Evolutionary conservation across 148 eudicot species (phyloP).

Genomic region (Amaranthus cruentus): DNA sequence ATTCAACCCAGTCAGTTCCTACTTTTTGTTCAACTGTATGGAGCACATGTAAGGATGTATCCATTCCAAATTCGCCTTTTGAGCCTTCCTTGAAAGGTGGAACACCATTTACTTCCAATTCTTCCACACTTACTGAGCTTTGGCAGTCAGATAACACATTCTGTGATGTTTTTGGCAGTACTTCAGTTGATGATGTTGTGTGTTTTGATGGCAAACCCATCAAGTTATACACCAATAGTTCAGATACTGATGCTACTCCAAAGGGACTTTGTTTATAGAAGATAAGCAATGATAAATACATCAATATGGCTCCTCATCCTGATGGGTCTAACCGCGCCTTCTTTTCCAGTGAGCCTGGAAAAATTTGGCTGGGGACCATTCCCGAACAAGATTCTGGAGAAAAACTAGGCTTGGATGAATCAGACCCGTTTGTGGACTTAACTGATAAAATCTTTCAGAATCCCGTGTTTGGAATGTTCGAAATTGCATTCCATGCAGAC

Average conservation of each 20-base stretch:
- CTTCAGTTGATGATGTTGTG: constrained; percentile 30
- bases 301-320: constrained; percentile 86
- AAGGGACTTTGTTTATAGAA: constrained; percentile 88
- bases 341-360: constrained; percentile 73
- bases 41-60: constrained; percentile 51
- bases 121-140: constrained; percentile 52
- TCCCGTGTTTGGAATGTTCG: constrained; percentile 79
- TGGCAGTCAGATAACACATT: constrained; percentile 81
- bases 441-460: constrained; percentile 74
- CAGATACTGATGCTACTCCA: constrained; percentile 37
- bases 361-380: constrained; percentile 67
- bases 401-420: constrained; percentile 53
- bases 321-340: constrained; percentile 85
- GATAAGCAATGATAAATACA: constrained; percentile 46
- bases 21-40: constrained; percentile 69
- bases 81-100: constrained; percentile 67
- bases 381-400: constrained; percentile 69
- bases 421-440: constrained; percentile 78
- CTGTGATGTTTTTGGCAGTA: constrained; percentile 55
- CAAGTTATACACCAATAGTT: constrained; percentile 25
- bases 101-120: constrained; percentile 40
- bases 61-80: constrained; percentile 66
- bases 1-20: constrained; percentile 38
- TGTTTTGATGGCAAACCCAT: constrained; percentile 67
- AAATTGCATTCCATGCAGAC: constrained; percentile 86